Base-by-base conservation (phyloP, 2,329 filamentous ascomycete genomes). In the Clarireedia monteithiana region DNA sequence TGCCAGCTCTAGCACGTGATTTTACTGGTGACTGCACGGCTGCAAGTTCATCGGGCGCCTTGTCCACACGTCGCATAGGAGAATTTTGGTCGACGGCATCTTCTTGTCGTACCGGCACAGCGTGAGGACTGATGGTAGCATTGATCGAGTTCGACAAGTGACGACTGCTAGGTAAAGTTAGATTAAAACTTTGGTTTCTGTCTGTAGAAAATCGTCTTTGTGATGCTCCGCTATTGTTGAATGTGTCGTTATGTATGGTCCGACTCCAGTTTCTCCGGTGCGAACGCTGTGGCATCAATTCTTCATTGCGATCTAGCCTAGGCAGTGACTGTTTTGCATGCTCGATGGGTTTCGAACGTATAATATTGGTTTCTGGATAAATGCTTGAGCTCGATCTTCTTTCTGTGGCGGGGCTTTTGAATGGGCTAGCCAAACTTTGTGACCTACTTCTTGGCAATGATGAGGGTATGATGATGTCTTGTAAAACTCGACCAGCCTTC, bases 371-470 rank as follows among this genome's bases (percentile, higher is more conserved):
- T 12, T 60, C 63, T 53, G 57, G 52, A 44, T 50, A 36, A 42
- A 60, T 27, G 48, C 59, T 66, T 17, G 64, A 62, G 24, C 60
- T 59, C 3, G 61, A 62, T 50, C 55, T 63, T 53, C 62, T 58
- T 26, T 64, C 64, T 27, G 60, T 53, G 24, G 58, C 56, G 5
- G 68, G 67, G 36, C 68, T 70, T 45, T 67, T 68, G 52, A 70
- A 70, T 4, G 68, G 68, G 27, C 68, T 69, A 17, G 67, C 65
- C 23, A 70, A 55, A 53, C 64, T 68, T 46, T 67, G 62, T n/a
- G 68, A 67, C 47, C 66, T 60, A 26, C 58, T 62, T 60, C 67
- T 62, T 27, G 66, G 58, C 24, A 66, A 66, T 46, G 62, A 61
- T n/a, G 63, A 63, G 34, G 66, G 67, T 15, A 67, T 62, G 45